Base-by-base conservation (phyloP, 371 early-diverging fungal species). In the Smittium culicis region DNA sequence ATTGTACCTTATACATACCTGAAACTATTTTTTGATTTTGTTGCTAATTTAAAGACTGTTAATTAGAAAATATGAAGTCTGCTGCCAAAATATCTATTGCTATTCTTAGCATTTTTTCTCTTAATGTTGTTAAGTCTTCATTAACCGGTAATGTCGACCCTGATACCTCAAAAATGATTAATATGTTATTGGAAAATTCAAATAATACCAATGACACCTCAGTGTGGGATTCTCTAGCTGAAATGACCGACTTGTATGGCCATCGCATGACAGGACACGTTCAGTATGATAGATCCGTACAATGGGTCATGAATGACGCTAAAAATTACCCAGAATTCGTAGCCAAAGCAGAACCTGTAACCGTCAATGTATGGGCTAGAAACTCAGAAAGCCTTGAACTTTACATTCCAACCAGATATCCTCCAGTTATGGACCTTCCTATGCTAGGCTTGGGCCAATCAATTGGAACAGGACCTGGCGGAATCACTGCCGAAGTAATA, bases 231-330 rank as follows among this genome's bases (percentile, higher is more conserved):
- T 74, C 79, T 25, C 64, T 83, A 73, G 83, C 84, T 0, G 83
- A 83, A 66, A 79, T 82, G 81, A 83, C 82, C 0, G 84, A 83
- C 32, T 68, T 81, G 64, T 83, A 72, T 61, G 84, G 84, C 34
- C 73, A 74, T 71, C 79, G 84, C 58, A 76, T 80, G 67, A 80
- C 73, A 34, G 81, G 73, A 27, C 78, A 79, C 55, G 60, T 66
- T 8, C 77, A 73, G 1, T 73, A 82, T 34, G 79, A 79, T 61
- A 72, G 69, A 67, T 82, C 82, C 17, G 79, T 79, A 60, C 75
- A 76, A 35, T 83, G 82, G 82, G 74, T 83, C 1, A 74, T 79
- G 3, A 68, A 69, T 31, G 72, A 71, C 11, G 72, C 71, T 64
- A 73, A 68, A 11, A 34, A 72, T 61, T 66, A 72, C 27, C 78